phyloP scores from a whole-genome alignment of 73 alveolate genomes.

The Tetrahymena borealis region DNA sequence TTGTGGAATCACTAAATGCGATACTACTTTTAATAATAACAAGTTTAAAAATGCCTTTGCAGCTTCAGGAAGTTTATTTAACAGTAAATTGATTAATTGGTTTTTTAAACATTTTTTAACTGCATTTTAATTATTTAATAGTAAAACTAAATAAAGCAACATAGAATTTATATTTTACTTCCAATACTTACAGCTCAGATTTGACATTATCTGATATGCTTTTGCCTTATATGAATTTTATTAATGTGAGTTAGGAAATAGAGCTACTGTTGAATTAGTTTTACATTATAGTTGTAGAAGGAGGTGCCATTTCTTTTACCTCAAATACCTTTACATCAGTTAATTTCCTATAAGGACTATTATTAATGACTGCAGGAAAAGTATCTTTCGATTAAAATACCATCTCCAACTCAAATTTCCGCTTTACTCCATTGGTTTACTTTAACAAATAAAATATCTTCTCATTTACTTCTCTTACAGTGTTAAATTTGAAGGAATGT shows the following conservation, averaged over 20 bases:
- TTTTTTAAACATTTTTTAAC: too few species aligned
- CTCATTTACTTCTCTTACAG: not conserved
- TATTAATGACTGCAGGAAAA: not conserved
- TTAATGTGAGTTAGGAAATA: not conserved
- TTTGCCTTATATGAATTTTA: not conserved
- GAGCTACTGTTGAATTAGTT: not conserved
- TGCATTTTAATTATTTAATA: not conserved
- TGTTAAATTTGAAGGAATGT: not conserved
- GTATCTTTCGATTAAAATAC: not conserved
- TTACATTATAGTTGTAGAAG: not conserved
- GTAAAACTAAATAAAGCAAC: not conserved
- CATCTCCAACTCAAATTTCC: not conserved
- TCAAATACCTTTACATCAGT: not conserved
- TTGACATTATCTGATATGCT: not conserved
- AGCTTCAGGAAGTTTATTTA: not conserved
- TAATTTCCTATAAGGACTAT: not conserved
- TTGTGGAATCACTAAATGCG: not conserved
- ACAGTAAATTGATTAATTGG: too few species aligned
- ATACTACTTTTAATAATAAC: not conserved
- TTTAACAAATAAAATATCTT: not conserved
- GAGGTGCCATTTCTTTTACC: not conserved
- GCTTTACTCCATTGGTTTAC: not conserved
- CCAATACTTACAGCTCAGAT: not conserved
- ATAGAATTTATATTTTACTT: not conserved
- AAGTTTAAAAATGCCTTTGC: not conserved